phyloP scores from a whole-genome alignment of 2,329 filamentous ascomycete genomes.

The Alternaria sp. region DNA sequence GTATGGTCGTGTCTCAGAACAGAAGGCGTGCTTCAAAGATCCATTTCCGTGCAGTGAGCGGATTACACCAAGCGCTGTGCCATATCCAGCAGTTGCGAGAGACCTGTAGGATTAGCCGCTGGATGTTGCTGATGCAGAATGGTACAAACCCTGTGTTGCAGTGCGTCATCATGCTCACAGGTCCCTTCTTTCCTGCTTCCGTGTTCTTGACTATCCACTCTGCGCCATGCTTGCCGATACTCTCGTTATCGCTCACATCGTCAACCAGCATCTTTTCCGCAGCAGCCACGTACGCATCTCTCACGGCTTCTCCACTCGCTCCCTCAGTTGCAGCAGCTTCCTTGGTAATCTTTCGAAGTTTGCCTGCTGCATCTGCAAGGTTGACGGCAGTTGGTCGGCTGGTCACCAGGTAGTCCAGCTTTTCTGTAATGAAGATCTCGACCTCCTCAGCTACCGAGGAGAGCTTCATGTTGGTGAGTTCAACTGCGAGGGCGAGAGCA shows the following conservation, averaged over 20 bases:
- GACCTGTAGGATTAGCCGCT: constrained; percentile 61
- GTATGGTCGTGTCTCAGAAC: constrained; percentile 95
- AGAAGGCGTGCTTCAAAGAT: constrained; percentile 82
- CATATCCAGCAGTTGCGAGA: constrained; percentile 95
- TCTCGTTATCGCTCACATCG: constrained; percentile 85
- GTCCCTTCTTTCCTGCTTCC: constrained; percentile 57
- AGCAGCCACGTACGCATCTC: constrained; percentile 74
- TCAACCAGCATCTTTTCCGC: constrained; percentile 87
- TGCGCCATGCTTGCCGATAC: constrained; percentile 83
- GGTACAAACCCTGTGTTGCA: constrained; percentile 85
- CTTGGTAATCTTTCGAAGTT: constrained; percentile 72
- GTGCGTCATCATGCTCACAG: constrained; percentile 88
- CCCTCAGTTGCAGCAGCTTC: constrained; percentile 52
- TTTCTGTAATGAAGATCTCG: constrained; percentile 70
- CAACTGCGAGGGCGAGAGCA: constrained; percentile 83
- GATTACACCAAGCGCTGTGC: constrained; percentile 92
- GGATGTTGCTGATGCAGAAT: not conserved
- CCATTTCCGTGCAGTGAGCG: constrained; percentile 74
- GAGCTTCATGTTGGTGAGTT: constrained; percentile 68
- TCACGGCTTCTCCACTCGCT: constrained; percentile 61
- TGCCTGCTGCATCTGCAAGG: constrained; percentile 84
- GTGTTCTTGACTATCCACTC: constrained; percentile 76
- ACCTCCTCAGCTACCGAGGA: constrained; percentile 66
- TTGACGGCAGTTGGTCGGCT: constrained; percentile 96
- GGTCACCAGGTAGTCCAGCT: constrained; percentile 83